Evolutionary conservation across 768 basidiomycete genomes (phyloP).

Genomic region (Pulveroboletus sp.): DNA sequence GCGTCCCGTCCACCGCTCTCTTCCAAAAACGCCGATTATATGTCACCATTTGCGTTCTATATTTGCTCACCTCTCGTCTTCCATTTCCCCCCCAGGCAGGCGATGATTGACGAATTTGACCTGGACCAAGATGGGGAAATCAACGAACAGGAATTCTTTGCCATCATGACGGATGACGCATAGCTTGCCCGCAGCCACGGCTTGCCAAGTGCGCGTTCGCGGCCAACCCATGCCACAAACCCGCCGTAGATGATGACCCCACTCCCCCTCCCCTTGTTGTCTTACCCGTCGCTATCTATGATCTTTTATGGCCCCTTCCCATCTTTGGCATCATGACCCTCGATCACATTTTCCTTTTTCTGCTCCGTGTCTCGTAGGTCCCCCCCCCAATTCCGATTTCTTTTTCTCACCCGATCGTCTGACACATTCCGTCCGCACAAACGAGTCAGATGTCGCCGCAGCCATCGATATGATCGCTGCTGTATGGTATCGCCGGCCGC

Average conservation of each 20-base stretch:
- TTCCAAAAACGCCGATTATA: constrained; percentile 14
- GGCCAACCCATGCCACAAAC: no score
- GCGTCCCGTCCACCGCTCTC: constrained; percentile 26
- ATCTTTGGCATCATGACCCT: constrained; percentile 16
- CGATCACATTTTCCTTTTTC: constrained; percentile 16
- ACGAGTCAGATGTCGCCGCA: no score
- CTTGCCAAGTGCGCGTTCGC: background rate
- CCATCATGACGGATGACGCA: constrained; percentile 94
- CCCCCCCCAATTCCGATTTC: no score
- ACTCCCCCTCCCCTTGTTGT: background rate
- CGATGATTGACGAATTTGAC: constrained; percentile 99
- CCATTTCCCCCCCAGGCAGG: constrained; percentile 68
- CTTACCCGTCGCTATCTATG: constrained; percentile 9
- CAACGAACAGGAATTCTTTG: constrained; percentile 93
- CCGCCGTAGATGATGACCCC: constrained; percentile 7
- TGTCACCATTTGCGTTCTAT: constrained; percentile 14
- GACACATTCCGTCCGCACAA: constrained; percentile 15
- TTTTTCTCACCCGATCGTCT: constrained; percentile 23
- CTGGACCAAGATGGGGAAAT: constrained; percentile 98
- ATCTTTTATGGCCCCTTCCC: background rate
- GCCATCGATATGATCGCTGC: constrained; percentile 20
- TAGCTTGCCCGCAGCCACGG: constrained; percentile 26
- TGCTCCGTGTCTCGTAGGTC: constrained; percentile 15
- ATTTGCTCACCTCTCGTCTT: constrained; percentile 33
- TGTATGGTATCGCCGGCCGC: no score